Percentiles rank a stretch among this genome's conserved stretches.
These are phyloP conservation scores for Cryptosporidium ryanae DNA, from an alignment of 169 alveolate genomes.

Conservation along the genomic window DNA sequence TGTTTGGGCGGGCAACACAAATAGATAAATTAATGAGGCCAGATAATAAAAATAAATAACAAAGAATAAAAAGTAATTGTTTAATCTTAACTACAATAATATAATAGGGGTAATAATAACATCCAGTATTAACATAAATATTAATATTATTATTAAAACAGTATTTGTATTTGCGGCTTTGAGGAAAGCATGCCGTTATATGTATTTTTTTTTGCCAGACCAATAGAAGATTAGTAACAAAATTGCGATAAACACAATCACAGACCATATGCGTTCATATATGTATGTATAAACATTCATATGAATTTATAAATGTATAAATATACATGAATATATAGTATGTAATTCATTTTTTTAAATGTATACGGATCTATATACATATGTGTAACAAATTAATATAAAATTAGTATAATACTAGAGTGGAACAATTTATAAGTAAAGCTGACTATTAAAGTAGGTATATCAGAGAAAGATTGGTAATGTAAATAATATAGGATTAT, in stretches of 20 bases:
- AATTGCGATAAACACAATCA: not conserved
- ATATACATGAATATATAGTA: not conserved
- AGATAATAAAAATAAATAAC: too few relatives aligned
- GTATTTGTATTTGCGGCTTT: not conserved
- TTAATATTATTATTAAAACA: not conserved
- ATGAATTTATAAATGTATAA: not conserved
- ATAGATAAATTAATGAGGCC: too few relatives aligned
- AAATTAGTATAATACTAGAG: too few relatives aligned
- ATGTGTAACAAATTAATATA: too few relatives aligned
- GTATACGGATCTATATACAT: too few relatives aligned
- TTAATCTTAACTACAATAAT: too few relatives aligned
- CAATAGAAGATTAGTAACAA: not conserved
- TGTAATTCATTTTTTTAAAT: not conserved
- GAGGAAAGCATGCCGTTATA: not conserved
- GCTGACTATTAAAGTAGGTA: too few relatives aligned
- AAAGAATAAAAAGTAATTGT: too few relatives aligned
- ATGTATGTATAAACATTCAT: not conserved
- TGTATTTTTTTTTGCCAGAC: not conserved
- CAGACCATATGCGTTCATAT: not conserved
- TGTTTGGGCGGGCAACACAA: too few relatives aligned
- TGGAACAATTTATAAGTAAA: too few relatives aligned
- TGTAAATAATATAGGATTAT: not conserved
- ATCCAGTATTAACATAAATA: too few relatives aligned
- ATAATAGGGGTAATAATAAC: not conserved
- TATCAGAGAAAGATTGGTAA: too few relatives aligned